A percentile compares a stretch with the other conserved stretches of the same genome.
These are phyloP conservation scores for Dentipellis sp. DNA, from an alignment of 768 basidiomycete genomes.

Conservation along the genomic window DNA sequence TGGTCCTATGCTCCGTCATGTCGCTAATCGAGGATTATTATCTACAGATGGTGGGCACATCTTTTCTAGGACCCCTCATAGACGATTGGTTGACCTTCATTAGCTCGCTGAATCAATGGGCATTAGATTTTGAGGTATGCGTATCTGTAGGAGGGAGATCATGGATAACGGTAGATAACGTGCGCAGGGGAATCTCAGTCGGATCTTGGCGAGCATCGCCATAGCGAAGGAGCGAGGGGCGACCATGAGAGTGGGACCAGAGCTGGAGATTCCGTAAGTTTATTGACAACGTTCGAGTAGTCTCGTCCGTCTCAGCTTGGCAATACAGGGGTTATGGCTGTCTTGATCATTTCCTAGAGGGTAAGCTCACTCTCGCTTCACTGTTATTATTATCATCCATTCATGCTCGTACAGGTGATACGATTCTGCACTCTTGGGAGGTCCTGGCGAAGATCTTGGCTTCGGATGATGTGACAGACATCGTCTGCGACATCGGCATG, in stretches of 20 bases:
- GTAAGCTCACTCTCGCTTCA: conserved; percentile 26
- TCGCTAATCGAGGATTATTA: conserved; percentile 1
- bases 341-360: conserved; percentile 95
- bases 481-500: conserved; percentile 97
- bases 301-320: conserved; percentile 10
- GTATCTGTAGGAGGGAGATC: not conserved
- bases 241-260: conserved; percentile 89
- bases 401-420: conserved; percentile 62
- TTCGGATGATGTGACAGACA: conserved; percentile 70
- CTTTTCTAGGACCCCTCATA: conserved; percentile 10
- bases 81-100: not conserved
- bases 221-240: conserved; percentile 87
- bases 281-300: not conserved
- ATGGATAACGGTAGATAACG: not conserved
- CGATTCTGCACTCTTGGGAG: conserved; percentile 95
- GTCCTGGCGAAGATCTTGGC: conserved; percentile 85
- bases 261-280: conserved; percentile 86
- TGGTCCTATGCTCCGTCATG: not conserved
- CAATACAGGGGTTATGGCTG: conserved; percentile 84
- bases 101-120: conserved; percentile 96
- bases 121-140: conserved; percentile 83
- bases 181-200: conserved; percentile 79
- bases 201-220: conserved; percentile 80
- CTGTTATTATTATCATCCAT: not conserved
- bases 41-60: conserved; percentile 18